A percentile compares a stretch with the other conserved stretches of the same genome.
These are phyloP conservation scores for Triticum monococcum DNA, from an alignment of 176 grass and related monocot genomes.

Conservation along the genomic window DNA sequence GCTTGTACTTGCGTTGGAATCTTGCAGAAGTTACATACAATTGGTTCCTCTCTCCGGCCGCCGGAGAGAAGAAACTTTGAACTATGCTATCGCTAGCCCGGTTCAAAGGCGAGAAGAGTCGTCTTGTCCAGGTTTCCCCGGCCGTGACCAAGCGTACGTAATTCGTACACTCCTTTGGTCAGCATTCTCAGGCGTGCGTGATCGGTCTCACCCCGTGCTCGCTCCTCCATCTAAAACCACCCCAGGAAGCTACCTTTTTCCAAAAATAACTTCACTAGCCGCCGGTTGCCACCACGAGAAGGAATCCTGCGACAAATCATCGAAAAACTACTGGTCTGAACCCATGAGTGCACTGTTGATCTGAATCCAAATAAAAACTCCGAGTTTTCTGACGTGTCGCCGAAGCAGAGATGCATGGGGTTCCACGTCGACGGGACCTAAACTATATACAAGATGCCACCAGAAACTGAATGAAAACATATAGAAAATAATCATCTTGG, in stretches of 20 bases:
- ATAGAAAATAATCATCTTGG: neutral
- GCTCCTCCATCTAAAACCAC: neutral
- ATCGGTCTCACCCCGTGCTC: neutral
- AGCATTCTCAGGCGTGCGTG: conserved; percentile 39
- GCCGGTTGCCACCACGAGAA: neutral
- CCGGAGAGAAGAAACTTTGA: neutral
- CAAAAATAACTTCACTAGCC: neutral
- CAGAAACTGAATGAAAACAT: neutral
- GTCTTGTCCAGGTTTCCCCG: neutral
- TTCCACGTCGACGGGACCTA: neutral
- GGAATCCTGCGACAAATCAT: neutral
- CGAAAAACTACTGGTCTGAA: no score
- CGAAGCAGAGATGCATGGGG: neutral
- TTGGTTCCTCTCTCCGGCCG: no score
- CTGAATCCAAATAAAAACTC: neutral
- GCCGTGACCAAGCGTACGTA: neutral
- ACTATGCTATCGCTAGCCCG: neutral
- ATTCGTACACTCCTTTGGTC: conserved; percentile 32
- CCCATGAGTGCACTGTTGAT: neutral
- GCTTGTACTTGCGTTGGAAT: conserved; percentile 17
- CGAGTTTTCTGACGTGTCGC: neutral
- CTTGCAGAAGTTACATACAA: conserved; percentile 16
- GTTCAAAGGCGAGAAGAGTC: conserved; percentile 14
- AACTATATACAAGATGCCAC: no score
- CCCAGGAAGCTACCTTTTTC: neutral